Conservation (phyloP, 208 protist species). For the Acanthamoeba divionensis region DNA sequence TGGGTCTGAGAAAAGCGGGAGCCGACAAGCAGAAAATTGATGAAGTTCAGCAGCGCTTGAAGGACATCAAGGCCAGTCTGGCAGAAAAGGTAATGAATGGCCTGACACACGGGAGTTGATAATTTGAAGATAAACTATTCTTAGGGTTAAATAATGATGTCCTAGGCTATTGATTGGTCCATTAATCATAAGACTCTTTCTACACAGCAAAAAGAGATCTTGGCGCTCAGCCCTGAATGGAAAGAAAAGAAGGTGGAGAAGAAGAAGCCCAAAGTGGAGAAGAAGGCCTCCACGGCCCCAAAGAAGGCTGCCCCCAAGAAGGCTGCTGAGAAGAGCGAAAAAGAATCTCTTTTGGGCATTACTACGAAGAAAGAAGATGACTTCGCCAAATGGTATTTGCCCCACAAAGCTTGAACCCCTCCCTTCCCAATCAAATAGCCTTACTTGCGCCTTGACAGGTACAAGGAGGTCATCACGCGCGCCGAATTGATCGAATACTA, state of each 20-base stretch:
- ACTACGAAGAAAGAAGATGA: conserved; percentile 87
- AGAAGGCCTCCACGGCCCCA: background rate
- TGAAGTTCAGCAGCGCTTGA: background rate
- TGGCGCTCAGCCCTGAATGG: conserved; percentile 9
- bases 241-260: conserved; percentile 16
- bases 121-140: background rate
- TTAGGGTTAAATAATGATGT: too few species aligned
- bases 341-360: conserved; percentile 85
- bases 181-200: background rate
- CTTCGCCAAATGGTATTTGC: conserved; percentile 95
- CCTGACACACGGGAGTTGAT: background rate
- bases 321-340: background rate
- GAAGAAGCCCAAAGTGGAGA: too few species aligned
- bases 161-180: too few species aligned
- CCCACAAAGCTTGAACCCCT: too few species aligned
- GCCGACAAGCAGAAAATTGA: conserved; percentile 9
- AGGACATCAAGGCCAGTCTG: conserved; percentile 12
- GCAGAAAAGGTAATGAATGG: background rate
- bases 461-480: conserved; percentile 94
- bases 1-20: background rate
- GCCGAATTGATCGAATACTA: conserved; percentile 99
- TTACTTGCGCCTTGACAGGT: too few species aligned
- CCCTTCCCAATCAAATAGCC: too few species aligned
- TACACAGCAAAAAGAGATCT: conserved; percentile 25
- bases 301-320: background rate